Conservation (phyloP, 805 yeast species). For the Candida fluviatilis region DNA sequence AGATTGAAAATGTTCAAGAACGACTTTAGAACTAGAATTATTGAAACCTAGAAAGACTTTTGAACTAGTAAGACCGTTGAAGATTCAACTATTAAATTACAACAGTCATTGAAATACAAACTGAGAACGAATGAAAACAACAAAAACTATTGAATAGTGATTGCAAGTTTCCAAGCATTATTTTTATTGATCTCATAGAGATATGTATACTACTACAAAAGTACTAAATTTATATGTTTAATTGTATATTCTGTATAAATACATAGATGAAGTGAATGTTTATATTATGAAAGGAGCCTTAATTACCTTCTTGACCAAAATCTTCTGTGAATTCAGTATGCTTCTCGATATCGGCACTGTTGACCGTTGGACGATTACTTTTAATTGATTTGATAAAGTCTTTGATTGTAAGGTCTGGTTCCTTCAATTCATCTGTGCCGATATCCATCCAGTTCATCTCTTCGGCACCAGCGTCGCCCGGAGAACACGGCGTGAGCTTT, state of each 20-base stretch:
- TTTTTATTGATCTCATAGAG: background rate
- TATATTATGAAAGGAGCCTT: slow-evolving; percentile 7
- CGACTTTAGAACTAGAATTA: too few species aligned
- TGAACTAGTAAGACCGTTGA: too few species aligned
- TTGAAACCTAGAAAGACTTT: too few species aligned
- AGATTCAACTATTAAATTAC: too few species aligned
- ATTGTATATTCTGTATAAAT: slow-evolving; percentile 1
- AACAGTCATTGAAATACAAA: too few species aligned
- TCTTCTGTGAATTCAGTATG: slow-evolving; percentile 89
- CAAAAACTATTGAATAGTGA: background rate
- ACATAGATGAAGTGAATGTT: slow-evolving; percentile 5
- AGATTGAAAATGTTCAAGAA: too few species aligned
- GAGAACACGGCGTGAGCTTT: slow-evolving; percentile 88
- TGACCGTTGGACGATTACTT: slow-evolving; percentile 92
- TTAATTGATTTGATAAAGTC: slow-evolving; percentile 93
- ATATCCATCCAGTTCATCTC: slow-evolving; percentile 95
- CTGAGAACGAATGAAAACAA: too few species aligned
- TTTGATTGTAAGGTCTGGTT: slow-evolving; percentile 84
- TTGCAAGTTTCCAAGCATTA: background rate
- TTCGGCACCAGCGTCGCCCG: slow-evolving; percentile 83
- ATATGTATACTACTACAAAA: background rate
- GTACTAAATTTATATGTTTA: background rate
- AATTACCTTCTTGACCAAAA: slow-evolving; percentile 97
- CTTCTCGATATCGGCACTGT: slow-evolving; percentile 71
- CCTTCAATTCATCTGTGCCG: slow-evolving; percentile 81